phyloP scores from a whole-genome alignment of 225 moss, liverwort and hornwort genomes.

The Sphagnum tenellum region DNA sequence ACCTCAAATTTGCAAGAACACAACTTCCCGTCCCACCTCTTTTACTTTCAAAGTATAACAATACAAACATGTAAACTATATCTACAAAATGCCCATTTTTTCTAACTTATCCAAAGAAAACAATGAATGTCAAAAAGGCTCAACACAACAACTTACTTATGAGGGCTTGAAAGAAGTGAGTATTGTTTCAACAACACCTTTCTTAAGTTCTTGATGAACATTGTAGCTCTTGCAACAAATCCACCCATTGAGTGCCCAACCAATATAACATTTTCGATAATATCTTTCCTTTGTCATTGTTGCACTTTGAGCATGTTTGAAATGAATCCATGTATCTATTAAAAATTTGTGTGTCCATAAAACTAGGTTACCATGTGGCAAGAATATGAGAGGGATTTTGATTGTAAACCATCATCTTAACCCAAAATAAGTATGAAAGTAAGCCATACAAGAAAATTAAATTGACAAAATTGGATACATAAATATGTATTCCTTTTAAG shows the following conservation, averaged over 20 bases:
- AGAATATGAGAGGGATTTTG: not conserved
- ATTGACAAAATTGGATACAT: not conserved
- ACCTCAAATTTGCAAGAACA: not conserved
- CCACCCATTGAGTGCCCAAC: slow-evolving; percentile 99
- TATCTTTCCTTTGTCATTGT: slow-evolving; percentile 70
- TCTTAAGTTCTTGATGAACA: slow-evolving; percentile 82
- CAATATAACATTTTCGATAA: slow-evolving; percentile 77
- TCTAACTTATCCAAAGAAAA: not conserved
- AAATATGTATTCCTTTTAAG: not conserved
- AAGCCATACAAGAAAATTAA: not conserved
- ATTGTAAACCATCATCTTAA: not conserved
- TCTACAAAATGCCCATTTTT: not conserved
- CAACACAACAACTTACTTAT: slow-evolving; percentile 45
- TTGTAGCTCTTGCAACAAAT: slow-evolving; percentile 95
- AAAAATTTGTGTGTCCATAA: slow-evolving; percentile 46
- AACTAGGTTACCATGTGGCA: not conserved
- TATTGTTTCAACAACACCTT: slow-evolving; percentile 76
- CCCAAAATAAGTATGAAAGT: not conserved
- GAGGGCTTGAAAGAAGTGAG: slow-evolving; percentile 93
- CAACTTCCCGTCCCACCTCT: not conserved
- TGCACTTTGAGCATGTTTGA: slow-evolving; percentile 87
- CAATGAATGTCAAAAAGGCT: not conserved
- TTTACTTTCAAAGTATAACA: not conserved
- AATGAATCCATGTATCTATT: slow-evolving; percentile 89
- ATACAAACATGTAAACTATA: too few relatives aligned